A percentile compares a stretch with the other conserved stretches of the same genome.
Conservation (phyloP, 306 rosid species). For the Astragalus glycyphyllos region DNA sequence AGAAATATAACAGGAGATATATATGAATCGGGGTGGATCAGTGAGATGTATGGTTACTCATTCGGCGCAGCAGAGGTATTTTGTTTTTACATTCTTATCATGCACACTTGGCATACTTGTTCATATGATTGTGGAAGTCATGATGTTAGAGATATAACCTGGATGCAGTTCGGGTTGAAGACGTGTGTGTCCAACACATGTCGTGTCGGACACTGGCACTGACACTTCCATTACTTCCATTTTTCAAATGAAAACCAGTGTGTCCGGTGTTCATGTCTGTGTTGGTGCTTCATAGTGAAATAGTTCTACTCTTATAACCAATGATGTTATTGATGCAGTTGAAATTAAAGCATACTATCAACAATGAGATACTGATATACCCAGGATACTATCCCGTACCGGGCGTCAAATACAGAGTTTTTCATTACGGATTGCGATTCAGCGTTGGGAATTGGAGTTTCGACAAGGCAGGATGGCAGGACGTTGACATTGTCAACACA, state of each 20-base stretch:
- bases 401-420: conserved; percentile 84
- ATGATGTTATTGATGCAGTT: conserved; percentile 61
- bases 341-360: conserved; percentile 71
- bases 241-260: too few relatives aligned
- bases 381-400: conserved; percentile 84
- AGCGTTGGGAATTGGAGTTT: conserved; percentile 95
- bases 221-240: too few relatives aligned
- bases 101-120: conserved; percentile 4
- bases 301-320: conserved; percentile 24
- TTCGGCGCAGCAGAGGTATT: conserved; percentile 99
- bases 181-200: too few relatives aligned
- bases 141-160: background rate
- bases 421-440: conserved; percentile 90
- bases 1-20: conserved; percentile 95
- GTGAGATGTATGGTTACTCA: conserved; percentile 99
- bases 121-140: conserved; percentile 17
- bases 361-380: conserved; percentile 71
- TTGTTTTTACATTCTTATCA: conserved; percentile 32
- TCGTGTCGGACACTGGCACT: too few relatives aligned
- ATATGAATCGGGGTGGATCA: conserved; percentile 92
- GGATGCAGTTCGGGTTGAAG: too few relatives aligned
- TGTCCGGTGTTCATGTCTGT: too few relatives aligned
- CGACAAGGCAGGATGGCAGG: conserved; percentile 90
- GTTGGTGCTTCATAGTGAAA: background rate
- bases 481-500: conserved; percentile 68